These are phyloP conservation scores for Rhizodiscina lignyota DNA, from an alignment of 495 filamentous ascomycete species.

Conservation along the genomic window DNA sequence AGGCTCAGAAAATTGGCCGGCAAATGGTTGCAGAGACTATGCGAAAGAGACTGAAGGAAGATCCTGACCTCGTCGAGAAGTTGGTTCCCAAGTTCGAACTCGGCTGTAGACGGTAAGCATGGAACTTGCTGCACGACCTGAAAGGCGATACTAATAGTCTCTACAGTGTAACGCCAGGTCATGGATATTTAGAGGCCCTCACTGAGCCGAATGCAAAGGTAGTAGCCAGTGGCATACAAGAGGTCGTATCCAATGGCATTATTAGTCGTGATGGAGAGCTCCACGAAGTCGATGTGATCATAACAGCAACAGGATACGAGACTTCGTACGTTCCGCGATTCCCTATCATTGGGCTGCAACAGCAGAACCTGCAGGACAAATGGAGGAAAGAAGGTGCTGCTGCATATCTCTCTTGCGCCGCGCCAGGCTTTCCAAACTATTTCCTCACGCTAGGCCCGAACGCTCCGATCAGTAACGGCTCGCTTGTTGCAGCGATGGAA, in stretches of 20 bases:
- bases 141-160: too few relatives aligned
- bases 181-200: constrained; percentile 18
- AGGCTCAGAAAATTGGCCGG: constrained; percentile 6
- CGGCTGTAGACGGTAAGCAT: constrained; percentile 15
- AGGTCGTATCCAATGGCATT: constrained; percentile 12
- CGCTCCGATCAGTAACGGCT: constrained; percentile 26
- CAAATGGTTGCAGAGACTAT: constrained; percentile 9
- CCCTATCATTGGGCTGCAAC: constrained; percentile 25
- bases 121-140: too few relatives aligned
- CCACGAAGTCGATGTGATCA: constrained; percentile 18
- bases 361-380: constrained; percentile 13
- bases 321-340: constrained; percentile 33
- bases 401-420: constrained; percentile 12
- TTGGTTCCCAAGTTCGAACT: constrained; percentile 13
- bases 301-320: constrained; percentile 35
- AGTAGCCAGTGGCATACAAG: constrained; percentile 14
- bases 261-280: constrained; percentile 13
- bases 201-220: constrained; percentile 15
- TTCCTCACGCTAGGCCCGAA: constrained; percentile 22
- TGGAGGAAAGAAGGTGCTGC: neutral
- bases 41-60: constrained; percentile 35
- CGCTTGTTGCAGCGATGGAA: constrained; percentile 13
- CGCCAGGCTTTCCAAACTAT: constrained; percentile 17
- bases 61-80: constrained; percentile 17
- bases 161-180: constrained; percentile 16